Evolutionary conservation across 768 basidiomycete genomes (phyloP).

Genomic region (Trametes punicea): DNA sequence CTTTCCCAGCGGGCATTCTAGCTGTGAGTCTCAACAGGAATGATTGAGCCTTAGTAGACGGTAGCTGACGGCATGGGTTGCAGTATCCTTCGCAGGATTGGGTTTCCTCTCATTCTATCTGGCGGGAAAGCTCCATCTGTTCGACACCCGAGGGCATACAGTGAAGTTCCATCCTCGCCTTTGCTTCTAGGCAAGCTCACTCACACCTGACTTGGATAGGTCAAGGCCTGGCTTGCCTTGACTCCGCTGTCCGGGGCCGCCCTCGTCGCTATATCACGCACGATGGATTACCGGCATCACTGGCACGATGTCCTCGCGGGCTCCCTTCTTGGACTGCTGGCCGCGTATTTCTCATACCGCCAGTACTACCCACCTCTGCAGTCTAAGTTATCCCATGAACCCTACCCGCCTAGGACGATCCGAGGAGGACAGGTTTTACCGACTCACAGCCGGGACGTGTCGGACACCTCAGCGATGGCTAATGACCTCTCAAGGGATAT

Average conservation of each 20-base stretch:
- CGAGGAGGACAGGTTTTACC: constrained; percentile 46
- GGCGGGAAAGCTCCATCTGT: constrained; percentile 90
- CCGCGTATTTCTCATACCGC: constrained; percentile 75
- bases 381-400: constrained; percentile 61
- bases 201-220: constrained; percentile 13
- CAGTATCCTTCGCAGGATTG: constrained; percentile 91
- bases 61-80: not conserved
- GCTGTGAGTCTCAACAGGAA: too few relatives aligned
- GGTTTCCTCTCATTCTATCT: constrained; percentile 87
- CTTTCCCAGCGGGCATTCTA: constrained; percentile 91
- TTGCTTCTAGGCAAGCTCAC: not conserved
- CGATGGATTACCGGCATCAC: constrained; percentile 92
- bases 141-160: constrained; percentile 74
- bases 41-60: not conserved
- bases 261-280: constrained; percentile 79
- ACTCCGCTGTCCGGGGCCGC: constrained; percentile 75
- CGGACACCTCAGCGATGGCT: constrained; percentile 1
- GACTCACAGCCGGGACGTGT: constrained; percentile 24
- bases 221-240: constrained; percentile 81
- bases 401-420: constrained; percentile 64
- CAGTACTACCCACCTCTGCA: constrained; percentile 81
- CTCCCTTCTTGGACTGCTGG: constrained; percentile 63
- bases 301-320: constrained; percentile 91
- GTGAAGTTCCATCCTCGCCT: constrained; percentile 34
- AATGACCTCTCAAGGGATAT: not conserved